Evolutionary conservation across 352 stramenopile species (phyloP), one percentile per base, ranked within the genome.

Genomic region (Phytophthora sp.): DNA sequence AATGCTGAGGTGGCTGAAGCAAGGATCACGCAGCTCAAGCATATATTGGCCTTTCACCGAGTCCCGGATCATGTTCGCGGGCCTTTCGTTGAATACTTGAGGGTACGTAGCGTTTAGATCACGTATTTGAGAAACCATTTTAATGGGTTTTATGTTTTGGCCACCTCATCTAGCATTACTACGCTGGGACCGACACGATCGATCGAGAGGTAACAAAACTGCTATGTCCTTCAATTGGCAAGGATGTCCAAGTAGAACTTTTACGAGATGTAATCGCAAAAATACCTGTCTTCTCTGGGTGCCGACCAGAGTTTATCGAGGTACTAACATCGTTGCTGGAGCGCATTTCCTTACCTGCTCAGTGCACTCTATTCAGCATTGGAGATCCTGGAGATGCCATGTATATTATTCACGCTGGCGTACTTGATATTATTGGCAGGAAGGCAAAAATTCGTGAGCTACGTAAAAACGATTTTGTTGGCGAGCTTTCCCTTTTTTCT

Each of bases 401-500:
- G 83, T 92, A 86, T 54, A 87, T 92, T 38, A 70, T 92, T n/a
- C 67, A 89, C n/a, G 83, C 83, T 0, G 83, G 81, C 0, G 83
- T 92, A 0, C 63, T 90, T 1, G 74, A 83, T 24, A 70, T 90
- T 3, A 54, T 89, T 38, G 69, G 88, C 24, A 74, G 72, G 2
- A 66, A 72, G 1, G 62, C 75, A 3, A 90, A 77, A 30, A 77
- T 92, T 1, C 83, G 83, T 2, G 83, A 92, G 39, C 61, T 92
- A 26, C 72, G 83, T 0, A 91, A 92, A 42, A 72, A 74, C n/a
- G 69, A 69, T 9, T 92, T 73, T 44, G 79, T 92, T 41, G 83
- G 83, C 1, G 83, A 92, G 30, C 56, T 92, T 9, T 89, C 83
- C 1, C 62, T 92, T 6, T 89, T 92, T 37, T 82, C 77, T 3